Percentiles rank a stretch among this genome's conserved stretches.
These are phyloP conservation scores for Solanum bulbocastanum DNA, from an alignment of 257 asterid species.

Conservation along the genomic window DNA sequence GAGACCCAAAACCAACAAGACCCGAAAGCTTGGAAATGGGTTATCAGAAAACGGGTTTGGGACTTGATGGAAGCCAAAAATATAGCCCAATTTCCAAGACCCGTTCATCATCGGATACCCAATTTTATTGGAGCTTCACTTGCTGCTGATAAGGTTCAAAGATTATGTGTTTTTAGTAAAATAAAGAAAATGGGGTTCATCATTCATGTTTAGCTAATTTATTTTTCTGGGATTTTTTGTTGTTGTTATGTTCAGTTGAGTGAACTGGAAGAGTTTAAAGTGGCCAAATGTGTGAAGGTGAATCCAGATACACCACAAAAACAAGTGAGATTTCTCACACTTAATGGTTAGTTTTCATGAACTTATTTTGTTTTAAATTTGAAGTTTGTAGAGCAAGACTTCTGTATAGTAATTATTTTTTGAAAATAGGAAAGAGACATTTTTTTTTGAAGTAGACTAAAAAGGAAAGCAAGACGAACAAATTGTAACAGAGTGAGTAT, in stretches of 20 bases:
- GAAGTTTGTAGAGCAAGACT: not conserved
- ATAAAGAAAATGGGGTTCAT: not conserved
- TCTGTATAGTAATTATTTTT: not conserved
- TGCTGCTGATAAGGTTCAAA: slow-evolving; percentile 58
- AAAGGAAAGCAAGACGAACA: not conserved
- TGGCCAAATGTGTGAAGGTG: slow-evolving; percentile 77
- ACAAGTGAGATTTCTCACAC: slow-evolving; percentile 87
- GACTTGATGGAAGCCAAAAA: slow-evolving; percentile 77
- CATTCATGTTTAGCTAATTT: not conserved
- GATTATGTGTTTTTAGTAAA: not conserved
- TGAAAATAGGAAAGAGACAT: not conserved
- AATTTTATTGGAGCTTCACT: slow-evolving; percentile 56
- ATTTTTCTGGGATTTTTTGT: not conserved
- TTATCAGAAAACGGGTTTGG: slow-evolving; percentile 74
- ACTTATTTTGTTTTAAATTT: not conserved
- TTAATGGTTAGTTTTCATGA: slow-evolving; percentile 16
- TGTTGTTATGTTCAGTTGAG: slow-evolving; percentile 39
- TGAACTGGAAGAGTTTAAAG: slow-evolving; percentile 60
- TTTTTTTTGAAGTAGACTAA: not conserved
- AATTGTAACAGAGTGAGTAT: not conserved
- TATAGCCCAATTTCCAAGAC: slow-evolving; percentile 83
- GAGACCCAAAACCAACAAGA: slow-evolving; percentile 38
- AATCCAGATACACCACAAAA: slow-evolving; percentile 95
- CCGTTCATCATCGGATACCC: slow-evolving; percentile 94
- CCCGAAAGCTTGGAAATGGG: slow-evolving; percentile 93